These are phyloP conservation scores for Ramaria rubella DNA, from an alignment of 768 basidiomycete species.

Conservation along the genomic window DNA sequence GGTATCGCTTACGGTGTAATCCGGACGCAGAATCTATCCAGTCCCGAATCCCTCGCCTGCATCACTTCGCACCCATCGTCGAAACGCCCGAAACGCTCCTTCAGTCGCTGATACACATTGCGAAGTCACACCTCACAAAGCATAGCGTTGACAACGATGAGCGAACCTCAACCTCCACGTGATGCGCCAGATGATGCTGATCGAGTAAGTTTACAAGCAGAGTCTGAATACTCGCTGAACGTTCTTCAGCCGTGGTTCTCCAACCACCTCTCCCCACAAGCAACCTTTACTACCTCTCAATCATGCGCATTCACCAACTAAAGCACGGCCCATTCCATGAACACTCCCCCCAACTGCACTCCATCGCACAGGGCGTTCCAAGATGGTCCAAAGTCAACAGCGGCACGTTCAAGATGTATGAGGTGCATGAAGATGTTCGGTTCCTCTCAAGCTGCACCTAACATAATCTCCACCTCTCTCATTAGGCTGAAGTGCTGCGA, in stretches of 20 bases:
- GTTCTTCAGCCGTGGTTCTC: conserved; percentile 57
- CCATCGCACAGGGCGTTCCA: conserved; percentile 83
- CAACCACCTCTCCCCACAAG: conserved; percentile 49
- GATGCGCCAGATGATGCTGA: too few relatives aligned
- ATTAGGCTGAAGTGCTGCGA: conserved; percentile 79
- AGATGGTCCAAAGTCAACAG: conserved; percentile 87
- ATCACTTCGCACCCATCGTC: too few relatives aligned
- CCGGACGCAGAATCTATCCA: too few relatives aligned
- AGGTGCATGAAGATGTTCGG: conserved; percentile 38
- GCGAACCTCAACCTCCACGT: too few relatives aligned
- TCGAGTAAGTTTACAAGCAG: too few relatives aligned
- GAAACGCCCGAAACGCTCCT: too few relatives aligned
- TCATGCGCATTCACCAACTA: conserved; percentile 71
- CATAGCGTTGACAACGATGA: too few relatives aligned
- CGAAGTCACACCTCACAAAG: too few relatives aligned
- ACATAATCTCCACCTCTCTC: neutral
- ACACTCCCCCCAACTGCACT: conserved; percentile 84
- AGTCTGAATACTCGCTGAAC: too few relatives aligned
- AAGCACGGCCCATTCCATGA: conserved; percentile 88
- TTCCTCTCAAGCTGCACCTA: neutral
- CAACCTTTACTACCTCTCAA: conserved; percentile 77
- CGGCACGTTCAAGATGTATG: conserved; percentile 94
- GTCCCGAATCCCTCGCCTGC: too few relatives aligned
- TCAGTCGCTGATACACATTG: too few relatives aligned
- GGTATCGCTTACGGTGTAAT: too few relatives aligned